Evolutionary conservation across 2,329 filamentous ascomycete species (phyloP).

Genomic region (Fusarium pilosicola): DNA sequence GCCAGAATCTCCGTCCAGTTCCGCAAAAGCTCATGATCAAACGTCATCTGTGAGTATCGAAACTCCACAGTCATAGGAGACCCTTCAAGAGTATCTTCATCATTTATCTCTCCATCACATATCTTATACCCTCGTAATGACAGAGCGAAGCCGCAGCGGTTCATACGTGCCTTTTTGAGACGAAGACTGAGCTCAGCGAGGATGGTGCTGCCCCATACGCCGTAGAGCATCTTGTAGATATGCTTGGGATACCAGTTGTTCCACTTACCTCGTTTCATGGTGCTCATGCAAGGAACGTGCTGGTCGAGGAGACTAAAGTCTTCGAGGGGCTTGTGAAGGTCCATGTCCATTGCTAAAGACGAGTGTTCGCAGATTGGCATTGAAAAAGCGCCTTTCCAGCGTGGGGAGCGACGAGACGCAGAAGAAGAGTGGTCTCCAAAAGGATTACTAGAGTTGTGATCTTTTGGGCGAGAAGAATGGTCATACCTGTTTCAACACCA

Average conservation of each 20-base stretch:
- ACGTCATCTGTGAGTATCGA: conserved; percentile 42
- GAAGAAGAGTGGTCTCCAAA: conserved; percentile 34
- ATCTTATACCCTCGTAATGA: not conserved
- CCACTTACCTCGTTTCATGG: conserved; percentile 3
- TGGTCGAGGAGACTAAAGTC: not conserved
- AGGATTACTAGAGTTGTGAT: conserved; percentile 33
- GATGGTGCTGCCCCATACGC: conserved; percentile 20
- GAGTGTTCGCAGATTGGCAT: not conserved
- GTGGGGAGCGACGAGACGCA: not conserved
- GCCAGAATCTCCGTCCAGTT: conserved; percentile 37
- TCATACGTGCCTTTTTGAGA: fast-evolving
- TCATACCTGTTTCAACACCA: conserved; percentile 37
- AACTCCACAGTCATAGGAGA: conserved; percentile 40
- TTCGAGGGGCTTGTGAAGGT: not conserved
- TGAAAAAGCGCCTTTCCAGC: not conserved
- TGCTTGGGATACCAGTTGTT: not conserved
- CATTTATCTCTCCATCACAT: not conserved
- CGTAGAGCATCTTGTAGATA: not conserved
- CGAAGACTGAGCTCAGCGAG: not conserved
- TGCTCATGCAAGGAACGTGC: not conserved
- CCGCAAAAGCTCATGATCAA: conserved; percentile 32
- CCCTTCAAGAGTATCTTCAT: not conserved
- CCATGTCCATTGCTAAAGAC: not conserved
- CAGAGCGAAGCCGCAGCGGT: conserved; percentile 9
- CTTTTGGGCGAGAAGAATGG: conserved; percentile 37